Percentiles rank a stretch among this genome's conserved stretches.
These are phyloP conservation scores for Didymellaceae sp. DNA, from an alignment of 2,329 filamentous ascomycete genomes.

Conservation along the genomic window DNA sequence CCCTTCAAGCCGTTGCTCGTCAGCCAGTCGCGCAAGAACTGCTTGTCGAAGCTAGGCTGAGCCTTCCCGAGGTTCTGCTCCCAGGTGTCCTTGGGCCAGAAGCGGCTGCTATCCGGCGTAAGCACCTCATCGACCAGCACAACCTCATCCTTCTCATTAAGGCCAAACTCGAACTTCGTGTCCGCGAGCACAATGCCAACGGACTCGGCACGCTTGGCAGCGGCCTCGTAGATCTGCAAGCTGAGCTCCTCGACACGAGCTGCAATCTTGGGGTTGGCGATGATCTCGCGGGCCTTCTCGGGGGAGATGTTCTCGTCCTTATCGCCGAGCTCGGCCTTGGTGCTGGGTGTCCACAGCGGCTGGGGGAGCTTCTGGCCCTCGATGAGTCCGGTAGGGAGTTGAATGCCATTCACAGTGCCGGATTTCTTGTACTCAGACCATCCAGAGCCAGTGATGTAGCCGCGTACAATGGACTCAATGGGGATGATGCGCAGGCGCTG, in stretches of 20 bases:
- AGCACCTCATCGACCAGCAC: conserved; percentile 84
- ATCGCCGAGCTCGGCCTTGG: conserved; percentile 79
- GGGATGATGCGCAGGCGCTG: conserved; percentile 76
- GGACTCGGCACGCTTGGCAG: conserved; percentile 67
- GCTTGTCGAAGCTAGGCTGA: conserved; percentile 88
- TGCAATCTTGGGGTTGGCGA: conserved; percentile 71
- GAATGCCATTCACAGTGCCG: conserved; percentile 81
- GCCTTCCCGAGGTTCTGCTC: conserved; percentile 67
- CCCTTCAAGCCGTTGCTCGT: conserved; percentile 75
- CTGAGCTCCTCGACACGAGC: conserved; percentile 69
- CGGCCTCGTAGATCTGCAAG: conserved; percentile 68
- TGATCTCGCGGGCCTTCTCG: conserved; percentile 60
- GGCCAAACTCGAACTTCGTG: conserved; percentile 78
- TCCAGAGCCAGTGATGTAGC: conserved; percentile 85
- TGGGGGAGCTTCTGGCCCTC: conserved; percentile 73
- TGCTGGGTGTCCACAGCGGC: conserved; percentile 80
- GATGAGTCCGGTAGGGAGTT: conserved; percentile 69
- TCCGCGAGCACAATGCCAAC: conserved; percentile 79
- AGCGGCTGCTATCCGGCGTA: conserved; percentile 77
- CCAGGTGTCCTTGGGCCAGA: conserved; percentile 81
- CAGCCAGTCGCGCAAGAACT: conserved; percentile 79
- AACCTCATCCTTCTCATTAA: conserved; percentile 67
- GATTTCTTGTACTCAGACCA: conserved; percentile 78
- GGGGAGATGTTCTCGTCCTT: conserved; percentile 88
- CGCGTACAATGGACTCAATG: conserved; percentile 84